These are phyloP conservation scores for Colletotrichum spaethianum DNA, from an alignment of 2,329 filamentous ascomycete species.

Conservation along the genomic window DNA sequence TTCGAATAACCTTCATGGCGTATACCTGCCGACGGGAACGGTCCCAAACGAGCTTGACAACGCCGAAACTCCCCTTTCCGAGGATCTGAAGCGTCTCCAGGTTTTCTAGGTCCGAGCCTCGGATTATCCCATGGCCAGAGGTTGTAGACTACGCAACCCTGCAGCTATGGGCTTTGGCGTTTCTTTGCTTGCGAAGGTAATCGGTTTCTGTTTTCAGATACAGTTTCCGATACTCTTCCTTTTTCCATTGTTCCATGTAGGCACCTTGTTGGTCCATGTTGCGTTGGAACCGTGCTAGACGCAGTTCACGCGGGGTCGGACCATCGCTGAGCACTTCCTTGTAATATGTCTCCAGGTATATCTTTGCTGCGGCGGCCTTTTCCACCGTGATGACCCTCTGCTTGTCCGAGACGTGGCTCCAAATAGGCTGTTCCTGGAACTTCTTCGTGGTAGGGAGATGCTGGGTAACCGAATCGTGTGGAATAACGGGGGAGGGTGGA, in stretches of 20 bases:
- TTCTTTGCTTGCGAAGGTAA: conserved; percentile 26
- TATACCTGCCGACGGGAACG: conserved; percentile 70
- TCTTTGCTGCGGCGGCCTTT: conserved; percentile 83
- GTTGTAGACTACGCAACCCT: conserved; percentile 18
- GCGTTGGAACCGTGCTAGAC: conserved; percentile 73
- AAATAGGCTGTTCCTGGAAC: not conserved
- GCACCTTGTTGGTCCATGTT: conserved; percentile 67
- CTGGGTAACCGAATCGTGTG: not conserved
- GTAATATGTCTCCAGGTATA: conserved; percentile 89
- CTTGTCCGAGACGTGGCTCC: conserved; percentile 1
- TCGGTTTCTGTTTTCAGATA: conserved; percentile 72
- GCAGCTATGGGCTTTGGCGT: conserved; percentile 22
- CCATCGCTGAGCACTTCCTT: conserved; percentile 71
- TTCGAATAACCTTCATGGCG: conserved; percentile 98
- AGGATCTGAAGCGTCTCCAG: conserved; percentile 88
- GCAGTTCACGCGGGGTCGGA: conserved; percentile 69
- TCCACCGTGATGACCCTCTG: conserved; percentile 75
- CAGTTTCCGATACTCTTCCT: conserved; percentile 69
- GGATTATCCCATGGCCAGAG: not conserved
- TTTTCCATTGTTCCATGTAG: conserved; percentile 59
- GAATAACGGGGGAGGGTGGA: not conserved
- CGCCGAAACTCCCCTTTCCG: conserved; percentile 94
- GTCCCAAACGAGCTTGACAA: conserved; percentile 88
- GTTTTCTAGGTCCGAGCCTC: conserved; percentile 56
- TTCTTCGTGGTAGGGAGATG: not conserved